Conservation (phyloP, 352 stramenopile genomes). For the Pythium phragmiticola region DNA sequence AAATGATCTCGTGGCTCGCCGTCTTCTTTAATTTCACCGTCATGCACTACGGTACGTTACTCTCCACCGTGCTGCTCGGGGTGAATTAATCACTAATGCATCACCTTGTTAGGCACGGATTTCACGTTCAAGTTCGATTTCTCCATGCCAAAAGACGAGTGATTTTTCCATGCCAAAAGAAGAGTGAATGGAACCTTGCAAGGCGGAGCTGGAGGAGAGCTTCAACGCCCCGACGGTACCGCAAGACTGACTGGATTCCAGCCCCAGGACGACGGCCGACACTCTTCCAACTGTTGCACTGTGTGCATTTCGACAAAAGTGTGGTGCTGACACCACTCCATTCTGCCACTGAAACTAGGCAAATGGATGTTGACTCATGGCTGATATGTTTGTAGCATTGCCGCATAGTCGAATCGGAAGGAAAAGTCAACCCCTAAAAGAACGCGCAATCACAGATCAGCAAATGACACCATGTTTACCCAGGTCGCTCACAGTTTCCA, state of each 20-base stretch:
- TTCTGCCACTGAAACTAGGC: background rate
- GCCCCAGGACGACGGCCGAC: no score
- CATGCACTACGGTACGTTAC: conserved; percentile 20
- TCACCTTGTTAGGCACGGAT: conserved; percentile 25
- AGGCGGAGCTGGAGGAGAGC: no score
- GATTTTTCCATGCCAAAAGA: no score
- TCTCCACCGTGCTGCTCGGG: conserved; percentile 28
- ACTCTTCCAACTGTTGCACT: no score
- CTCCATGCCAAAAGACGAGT: no score
- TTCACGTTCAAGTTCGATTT: conserved; percentile 35
- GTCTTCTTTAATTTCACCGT: conserved; percentile 19
- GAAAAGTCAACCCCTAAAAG: conserved; percentile 23
- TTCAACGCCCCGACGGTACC: no score
- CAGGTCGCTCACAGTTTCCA: background rate
- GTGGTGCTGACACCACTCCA: background rate
- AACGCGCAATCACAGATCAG: background rate
- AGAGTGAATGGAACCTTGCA: no score
- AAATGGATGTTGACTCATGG: background rate
- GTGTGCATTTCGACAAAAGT: no score
- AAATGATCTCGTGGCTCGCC: conserved; percentile 20
- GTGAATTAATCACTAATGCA: no score
- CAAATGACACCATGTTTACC: background rate
- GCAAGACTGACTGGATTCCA: no score
- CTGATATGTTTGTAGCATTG: background rate
- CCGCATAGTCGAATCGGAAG: conserved; percentile 23